phyloP scores from a whole-genome alignment of 768 basidiomycete genomes.

The Leucosporidium scottii region DNA sequence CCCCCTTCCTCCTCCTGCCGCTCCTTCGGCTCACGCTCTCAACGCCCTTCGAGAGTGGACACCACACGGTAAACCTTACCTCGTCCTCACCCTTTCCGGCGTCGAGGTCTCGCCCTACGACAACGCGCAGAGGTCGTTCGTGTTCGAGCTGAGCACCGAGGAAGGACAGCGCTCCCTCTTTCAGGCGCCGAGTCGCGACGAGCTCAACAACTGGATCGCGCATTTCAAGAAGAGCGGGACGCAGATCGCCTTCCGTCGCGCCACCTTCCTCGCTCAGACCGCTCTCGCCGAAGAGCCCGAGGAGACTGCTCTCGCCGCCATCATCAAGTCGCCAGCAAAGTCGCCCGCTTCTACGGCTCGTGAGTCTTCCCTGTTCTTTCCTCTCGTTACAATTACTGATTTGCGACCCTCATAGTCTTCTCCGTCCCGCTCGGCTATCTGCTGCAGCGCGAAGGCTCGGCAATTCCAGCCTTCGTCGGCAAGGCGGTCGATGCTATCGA shows the following conservation, averaged over 20 bases:
- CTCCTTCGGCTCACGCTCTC: background rate
- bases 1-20: background rate
- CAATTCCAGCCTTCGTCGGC: constrained; percentile 20
- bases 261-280: constrained; percentile 27
- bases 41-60: constrained; percentile 1
- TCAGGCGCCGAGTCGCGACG: constrained; percentile 22
- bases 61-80: background rate
- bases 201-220: constrained; percentile 29
- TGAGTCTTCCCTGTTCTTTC: background rate
- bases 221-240: background rate
- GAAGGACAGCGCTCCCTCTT: constrained; percentile 23
- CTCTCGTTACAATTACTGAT: background rate
- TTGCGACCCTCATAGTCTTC: constrained; percentile 11
- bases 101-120: background rate
- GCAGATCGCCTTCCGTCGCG: constrained; percentile 19
- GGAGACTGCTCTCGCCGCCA: constrained; percentile 3
- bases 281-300: constrained; percentile 8
- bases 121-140: constrained; percentile 7
- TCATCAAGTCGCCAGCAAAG: background rate
- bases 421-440: constrained; percentile 15
- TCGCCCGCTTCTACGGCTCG: background rate
- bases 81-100: constrained; percentile 5
- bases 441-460: constrained; percentile 8
- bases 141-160: constrained; percentile 21
- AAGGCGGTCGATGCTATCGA: constrained; percentile 18